phyloP scores from a whole-genome alignment of 2,329 filamentous ascomycete genomes.

The Ascosphaera acerosa region DNA sequence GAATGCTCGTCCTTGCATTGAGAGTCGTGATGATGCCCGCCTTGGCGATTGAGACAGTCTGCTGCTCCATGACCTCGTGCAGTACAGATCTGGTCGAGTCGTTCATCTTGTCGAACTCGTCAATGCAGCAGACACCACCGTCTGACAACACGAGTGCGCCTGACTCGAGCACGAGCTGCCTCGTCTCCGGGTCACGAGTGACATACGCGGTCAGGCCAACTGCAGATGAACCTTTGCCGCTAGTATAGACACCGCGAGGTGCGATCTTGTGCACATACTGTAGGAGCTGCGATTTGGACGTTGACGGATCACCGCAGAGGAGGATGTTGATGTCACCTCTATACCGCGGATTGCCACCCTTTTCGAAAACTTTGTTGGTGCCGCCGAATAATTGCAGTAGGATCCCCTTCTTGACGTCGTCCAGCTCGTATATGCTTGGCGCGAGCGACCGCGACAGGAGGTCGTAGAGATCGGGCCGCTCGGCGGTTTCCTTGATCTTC shows the following conservation, averaged over 20 bases:
- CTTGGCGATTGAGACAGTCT: slow-evolving; percentile 55
- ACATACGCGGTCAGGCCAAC: slow-evolving; percentile 58
- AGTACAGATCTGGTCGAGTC: slow-evolving; percentile 47
- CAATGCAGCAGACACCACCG: slow-evolving; percentile 53
- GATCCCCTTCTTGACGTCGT: slow-evolving; percentile 97
- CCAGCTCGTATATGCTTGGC: slow-evolving; percentile 90
- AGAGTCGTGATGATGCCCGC: slow-evolving; percentile 65
- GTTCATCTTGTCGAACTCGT: slow-evolving; percentile 62
- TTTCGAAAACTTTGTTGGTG: slow-evolving; percentile 93
- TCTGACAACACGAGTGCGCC: slow-evolving; percentile 49
- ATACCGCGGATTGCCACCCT: slow-evolving; percentile 85
- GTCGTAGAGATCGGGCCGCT: slow-evolving; percentile 73
- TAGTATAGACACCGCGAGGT: slow-evolving; percentile 58
- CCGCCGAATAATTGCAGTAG: slow-evolving; percentile 89
- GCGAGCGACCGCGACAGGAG: slow-evolving; percentile 73
- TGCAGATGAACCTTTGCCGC: slow-evolving; percentile 49
- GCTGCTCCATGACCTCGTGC: slow-evolving; percentile 62
- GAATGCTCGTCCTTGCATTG: slow-evolving; percentile 83
- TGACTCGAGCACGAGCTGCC: slow-evolving; percentile 48
- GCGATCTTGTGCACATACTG: slow-evolving; percentile 96
- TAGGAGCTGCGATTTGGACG: slow-evolving; percentile 81
- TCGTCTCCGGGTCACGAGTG: slow-evolving; percentile 46
- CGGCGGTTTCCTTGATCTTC: slow-evolving; percentile 60
- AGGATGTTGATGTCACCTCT: slow-evolving; percentile 94
- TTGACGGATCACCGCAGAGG: slow-evolving; percentile 90